Evolutionary conservation across 2,329 filamentous ascomycete species (phyloP).

Genomic region (Chrysoporthe deuterocubensis): DNA sequence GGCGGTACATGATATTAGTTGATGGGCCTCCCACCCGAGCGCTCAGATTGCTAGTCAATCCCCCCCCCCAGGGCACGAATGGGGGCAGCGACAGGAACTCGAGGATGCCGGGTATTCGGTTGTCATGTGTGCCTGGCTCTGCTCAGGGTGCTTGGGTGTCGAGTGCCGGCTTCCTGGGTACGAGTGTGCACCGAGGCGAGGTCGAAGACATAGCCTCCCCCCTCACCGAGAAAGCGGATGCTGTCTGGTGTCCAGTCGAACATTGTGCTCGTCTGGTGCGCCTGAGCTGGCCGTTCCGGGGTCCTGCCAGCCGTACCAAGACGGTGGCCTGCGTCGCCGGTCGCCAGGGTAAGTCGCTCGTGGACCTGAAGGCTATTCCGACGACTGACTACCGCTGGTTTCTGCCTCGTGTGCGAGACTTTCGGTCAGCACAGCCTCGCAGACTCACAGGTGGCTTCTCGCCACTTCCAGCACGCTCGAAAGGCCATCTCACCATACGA

Average conservation of each 20-base stretch:
- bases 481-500: background rate
- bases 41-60: background rate
- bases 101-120: background rate
- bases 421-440: conserved; percentile 1
- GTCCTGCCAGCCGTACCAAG: background rate
- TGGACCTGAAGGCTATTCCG: background rate
- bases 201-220: no score
- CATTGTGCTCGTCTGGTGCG: background rate
- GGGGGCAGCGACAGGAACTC: background rate
- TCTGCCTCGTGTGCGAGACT: background rate
- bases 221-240: background rate
- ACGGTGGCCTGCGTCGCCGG: background rate
- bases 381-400: background rate
- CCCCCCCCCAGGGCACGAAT: background rate
- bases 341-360: no score
- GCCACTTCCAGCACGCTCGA: background rate
- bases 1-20: background rate
- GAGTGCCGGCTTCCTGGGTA: background rate
- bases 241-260: background rate
- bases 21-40: background rate
- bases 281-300: background rate
- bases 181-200: background rate
- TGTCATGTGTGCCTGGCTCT: background rate
- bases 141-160: background rate
- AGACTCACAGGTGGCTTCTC: background rate